Evolutionary conservation across 441 rosid genomes (phyloP).

Genomic region (Aquilaria agallochum): DNA sequence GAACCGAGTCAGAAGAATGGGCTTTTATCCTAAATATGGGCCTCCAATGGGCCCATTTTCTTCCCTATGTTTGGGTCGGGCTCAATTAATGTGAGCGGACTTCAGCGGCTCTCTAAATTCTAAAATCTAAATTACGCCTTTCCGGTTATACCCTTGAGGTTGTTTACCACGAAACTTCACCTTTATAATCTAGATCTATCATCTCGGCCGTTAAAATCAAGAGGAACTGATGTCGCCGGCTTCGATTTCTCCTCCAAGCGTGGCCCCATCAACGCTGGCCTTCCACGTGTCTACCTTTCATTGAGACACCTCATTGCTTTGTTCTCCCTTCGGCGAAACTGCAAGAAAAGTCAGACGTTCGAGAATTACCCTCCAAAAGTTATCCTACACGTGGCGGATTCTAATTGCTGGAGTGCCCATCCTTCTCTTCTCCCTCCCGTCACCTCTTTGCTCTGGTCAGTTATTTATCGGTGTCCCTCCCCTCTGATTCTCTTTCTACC

Average conservation of each 20-base stretch:
- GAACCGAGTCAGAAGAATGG: background rate
- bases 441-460: conserved; percentile 29
- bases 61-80: background rate
- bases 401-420: conserved; percentile 2
- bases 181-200: conserved; percentile 13
- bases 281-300: background rate
- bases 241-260: background rate
- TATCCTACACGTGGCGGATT: conserved; percentile 15
- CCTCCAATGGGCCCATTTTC: background rate
- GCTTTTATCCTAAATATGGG: background rate
- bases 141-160: conserved; percentile 10
- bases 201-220: conserved; percentile 20
- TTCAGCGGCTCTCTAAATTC: background rate
- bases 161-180: conserved; percentile 12
- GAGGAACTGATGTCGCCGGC: conserved; percentile 17
- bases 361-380: conserved; percentile 18
- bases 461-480: conserved; percentile 13
- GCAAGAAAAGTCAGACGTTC: conserved; percentile 17
- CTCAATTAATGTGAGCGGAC: too few relatives aligned
- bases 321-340: too few relatives aligned
- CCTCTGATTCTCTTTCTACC: conserved; percentile 9
- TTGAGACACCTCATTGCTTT: too few relatives aligned
- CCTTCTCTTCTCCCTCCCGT: conserved; percentile 7
- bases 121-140: background rate
- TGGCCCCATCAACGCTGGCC: conserved; percentile 1